Percentiles rank a stretch among this genome's conserved stretches.
Evolutionary conservation across 2,329 filamentous ascomycete species (phyloP).

Genomic region (Colletotrichum sp.): DNA sequence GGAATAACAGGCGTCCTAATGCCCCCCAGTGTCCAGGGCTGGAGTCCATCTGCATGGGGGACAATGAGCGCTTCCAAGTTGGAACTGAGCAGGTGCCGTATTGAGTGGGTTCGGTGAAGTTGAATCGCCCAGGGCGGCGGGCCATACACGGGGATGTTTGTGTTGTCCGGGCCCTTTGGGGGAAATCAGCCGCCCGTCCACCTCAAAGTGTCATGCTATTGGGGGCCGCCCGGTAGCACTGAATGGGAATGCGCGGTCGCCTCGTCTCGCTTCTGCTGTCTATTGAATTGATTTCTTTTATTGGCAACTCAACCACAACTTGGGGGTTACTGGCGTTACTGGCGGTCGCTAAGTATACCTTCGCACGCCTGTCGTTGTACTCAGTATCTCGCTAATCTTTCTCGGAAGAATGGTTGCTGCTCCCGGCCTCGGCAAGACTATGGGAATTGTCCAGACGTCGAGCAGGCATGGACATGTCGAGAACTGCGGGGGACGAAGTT

Average conservation of each 20-base stretch:
- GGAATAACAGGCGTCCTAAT: not conserved
- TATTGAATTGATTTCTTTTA: not conserved
- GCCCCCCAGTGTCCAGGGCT: not conserved
- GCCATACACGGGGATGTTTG: not conserved
- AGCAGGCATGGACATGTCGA: not conserved
- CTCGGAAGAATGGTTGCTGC: not conserved
- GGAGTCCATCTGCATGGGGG: not conserved
- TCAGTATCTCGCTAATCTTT: slow-evolving; percentile 14
- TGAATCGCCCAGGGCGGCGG: slow-evolving; percentile 4
- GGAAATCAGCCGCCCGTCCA: not conserved
- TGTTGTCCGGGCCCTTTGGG: not conserved
- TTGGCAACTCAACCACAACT: not conserved
- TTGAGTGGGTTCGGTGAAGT: slow-evolving; percentile 3
- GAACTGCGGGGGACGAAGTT: not conserved
- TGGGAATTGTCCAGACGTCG: not conserved
- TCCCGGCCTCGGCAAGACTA: not conserved
- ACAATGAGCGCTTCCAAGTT: not conserved
- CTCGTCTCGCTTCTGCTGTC: not conserved
- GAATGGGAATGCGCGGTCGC: not conserved
- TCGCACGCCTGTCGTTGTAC: not conserved
- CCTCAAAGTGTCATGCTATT: slow-evolving; percentile 1
- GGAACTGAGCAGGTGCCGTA: not conserved
- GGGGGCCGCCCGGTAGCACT: not conserved
- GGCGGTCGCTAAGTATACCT: not conserved
- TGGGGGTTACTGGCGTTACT: not conserved